Percentiles rank a stretch among this genome's conserved stretches.
phyloP scores from a whole-genome alignment of 140 eudicot species.

The Bidens hawaiensis region DNA sequence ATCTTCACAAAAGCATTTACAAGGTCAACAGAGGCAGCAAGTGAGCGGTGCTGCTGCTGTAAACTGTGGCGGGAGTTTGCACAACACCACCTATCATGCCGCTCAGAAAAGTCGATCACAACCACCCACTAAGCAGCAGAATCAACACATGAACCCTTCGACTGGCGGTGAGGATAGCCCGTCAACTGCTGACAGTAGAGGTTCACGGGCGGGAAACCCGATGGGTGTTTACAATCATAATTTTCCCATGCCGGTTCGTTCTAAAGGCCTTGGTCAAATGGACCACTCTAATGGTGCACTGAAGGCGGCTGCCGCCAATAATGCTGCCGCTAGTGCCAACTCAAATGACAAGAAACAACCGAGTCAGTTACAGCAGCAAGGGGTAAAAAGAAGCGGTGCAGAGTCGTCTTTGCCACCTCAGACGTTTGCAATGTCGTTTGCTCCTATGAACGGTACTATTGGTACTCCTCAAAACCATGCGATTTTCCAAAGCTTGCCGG shows the following conservation, averaged over 20 bases:
- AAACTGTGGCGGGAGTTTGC: constrained; percentile 42
- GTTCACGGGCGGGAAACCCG: constrained; percentile 40
- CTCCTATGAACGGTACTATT: constrained; percentile 63
- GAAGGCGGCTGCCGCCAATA: background rate
- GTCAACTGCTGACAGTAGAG: constrained; percentile 66
- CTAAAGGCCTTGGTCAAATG: constrained; percentile 62
- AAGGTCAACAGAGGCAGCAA: constrained; percentile 63
- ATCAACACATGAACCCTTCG: constrained; percentile 33
- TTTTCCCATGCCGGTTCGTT: constrained; percentile 68
- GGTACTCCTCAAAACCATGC: constrained; percentile 67
- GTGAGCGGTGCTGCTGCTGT: constrained; percentile 29
- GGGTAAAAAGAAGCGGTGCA: constrained; percentile 36
- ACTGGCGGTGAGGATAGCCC: constrained; percentile 77
- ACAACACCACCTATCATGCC: constrained; percentile 37
- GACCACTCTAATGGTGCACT: constrained; percentile 6
- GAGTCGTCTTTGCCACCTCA: constrained; percentile 59
- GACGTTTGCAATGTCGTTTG: constrained; percentile 83
- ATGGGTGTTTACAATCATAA: constrained; percentile 70
- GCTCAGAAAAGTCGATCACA: constrained; percentile 49
- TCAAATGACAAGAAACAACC: constrained; percentile 70
- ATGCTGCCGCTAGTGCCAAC: constrained; percentile 20
- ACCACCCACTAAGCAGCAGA: constrained; percentile 24
- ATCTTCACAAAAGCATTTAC: constrained; percentile 76
- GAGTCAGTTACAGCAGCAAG: constrained; percentile 44
- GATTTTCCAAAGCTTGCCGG: constrained; percentile 54